Evolutionary conservation across 805 yeast genomes (phyloP).

Genomic region (Millerozyma miso): DNA sequence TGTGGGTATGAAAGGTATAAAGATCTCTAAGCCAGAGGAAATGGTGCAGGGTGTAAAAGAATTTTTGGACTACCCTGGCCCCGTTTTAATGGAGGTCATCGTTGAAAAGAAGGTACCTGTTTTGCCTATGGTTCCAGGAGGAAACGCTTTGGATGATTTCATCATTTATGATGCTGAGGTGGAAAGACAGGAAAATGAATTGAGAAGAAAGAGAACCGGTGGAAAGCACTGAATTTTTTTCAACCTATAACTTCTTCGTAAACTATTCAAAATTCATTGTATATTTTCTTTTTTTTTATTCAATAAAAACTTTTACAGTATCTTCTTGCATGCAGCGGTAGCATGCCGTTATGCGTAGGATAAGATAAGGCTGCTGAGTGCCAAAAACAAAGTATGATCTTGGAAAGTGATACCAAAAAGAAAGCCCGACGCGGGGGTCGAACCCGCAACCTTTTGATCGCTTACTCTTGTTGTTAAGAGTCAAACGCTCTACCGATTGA

Average conservation of each 20-base stretch:
- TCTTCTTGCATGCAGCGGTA: no score
- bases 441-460: slow-evolving; percentile 32
- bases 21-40: slow-evolving; percentile 66
- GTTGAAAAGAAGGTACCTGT: slow-evolving; percentile 95
- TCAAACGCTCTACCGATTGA: slow-evolving; percentile 15
- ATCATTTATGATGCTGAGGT: slow-evolving; percentile 80
- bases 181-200: slow-evolving; percentile 63
- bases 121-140: slow-evolving; percentile 97
- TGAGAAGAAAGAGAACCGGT: slow-evolving; percentile 68
- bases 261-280: no score
- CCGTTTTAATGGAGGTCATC: slow-evolving; percentile 83
- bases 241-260: no score
- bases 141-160: slow-evolving; percentile 91
- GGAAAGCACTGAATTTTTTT: slow-evolving; percentile 50
- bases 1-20: slow-evolving; percentile 85
- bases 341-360: no score
- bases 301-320: no score
- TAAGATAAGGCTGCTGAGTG: no score
- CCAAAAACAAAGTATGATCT: no score
- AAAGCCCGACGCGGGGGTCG: slow-evolving; percentile 33
- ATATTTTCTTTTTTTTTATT: no score
- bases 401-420: slow-evolving; percentile 7
- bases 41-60: slow-evolving; percentile 45
- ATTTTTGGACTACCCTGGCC: slow-evolving; percentile 73
- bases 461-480: slow-evolving; percentile 8